Evolutionary conservation across 1,139 yeast genomes (phyloP).

Genomic region (Lodderomyces metapsilosis): DNA sequence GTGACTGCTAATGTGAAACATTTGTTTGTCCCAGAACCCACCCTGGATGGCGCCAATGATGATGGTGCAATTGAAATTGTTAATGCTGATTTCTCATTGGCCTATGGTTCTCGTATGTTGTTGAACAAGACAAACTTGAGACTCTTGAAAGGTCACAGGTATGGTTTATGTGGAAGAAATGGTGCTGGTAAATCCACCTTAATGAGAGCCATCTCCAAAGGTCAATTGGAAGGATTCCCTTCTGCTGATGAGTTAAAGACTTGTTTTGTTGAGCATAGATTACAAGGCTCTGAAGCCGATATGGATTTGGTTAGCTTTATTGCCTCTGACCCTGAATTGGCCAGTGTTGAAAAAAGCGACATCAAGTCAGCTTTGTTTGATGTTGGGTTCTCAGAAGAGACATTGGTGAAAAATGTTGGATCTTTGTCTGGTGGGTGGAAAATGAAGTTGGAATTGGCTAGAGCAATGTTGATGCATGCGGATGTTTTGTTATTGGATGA

Average conservation of each 20-base stretch:
- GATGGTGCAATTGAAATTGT: conserved; percentile 72
- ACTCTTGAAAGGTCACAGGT: conserved; percentile 90
- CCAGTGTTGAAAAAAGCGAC: conserved; percentile 59
- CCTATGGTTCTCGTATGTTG: conserved; percentile 97
- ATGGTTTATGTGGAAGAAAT: conserved; percentile 96
- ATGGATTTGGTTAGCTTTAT: conserved; percentile 85
- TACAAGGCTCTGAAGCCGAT: conserved; percentile 94
- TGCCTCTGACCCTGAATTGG: conserved; percentile 85
- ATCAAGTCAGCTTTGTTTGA: conserved; percentile 72
- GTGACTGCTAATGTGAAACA: conserved; percentile 58
- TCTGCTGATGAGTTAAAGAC: conserved; percentile 83
- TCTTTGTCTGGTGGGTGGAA: conserved; percentile 99
- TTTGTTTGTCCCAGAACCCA: conserved; percentile 65
- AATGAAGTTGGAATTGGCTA: conserved; percentile 96
- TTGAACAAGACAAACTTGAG: conserved; percentile 87
- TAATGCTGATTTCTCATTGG: conserved; percentile 91
- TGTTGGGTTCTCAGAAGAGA: conserved; percentile 90
- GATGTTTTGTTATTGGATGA: conserved; percentile 93
- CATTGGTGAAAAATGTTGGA: conserved; percentile 88
- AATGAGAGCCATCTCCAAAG: conserved; percentile 96
- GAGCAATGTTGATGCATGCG: conserved; percentile 98
- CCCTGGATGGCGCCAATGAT: conserved; percentile 64
- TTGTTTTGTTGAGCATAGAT: conserved; percentile 94
- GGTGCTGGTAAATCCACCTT: conserved; percentile 99
- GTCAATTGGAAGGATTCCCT: conserved; percentile 98